Evolutionary conservation across 75 land plant genomes (phyloP), one percentile per base, ranked within the genome.

Genomic region (Cupressus sempervirens): DNA sequence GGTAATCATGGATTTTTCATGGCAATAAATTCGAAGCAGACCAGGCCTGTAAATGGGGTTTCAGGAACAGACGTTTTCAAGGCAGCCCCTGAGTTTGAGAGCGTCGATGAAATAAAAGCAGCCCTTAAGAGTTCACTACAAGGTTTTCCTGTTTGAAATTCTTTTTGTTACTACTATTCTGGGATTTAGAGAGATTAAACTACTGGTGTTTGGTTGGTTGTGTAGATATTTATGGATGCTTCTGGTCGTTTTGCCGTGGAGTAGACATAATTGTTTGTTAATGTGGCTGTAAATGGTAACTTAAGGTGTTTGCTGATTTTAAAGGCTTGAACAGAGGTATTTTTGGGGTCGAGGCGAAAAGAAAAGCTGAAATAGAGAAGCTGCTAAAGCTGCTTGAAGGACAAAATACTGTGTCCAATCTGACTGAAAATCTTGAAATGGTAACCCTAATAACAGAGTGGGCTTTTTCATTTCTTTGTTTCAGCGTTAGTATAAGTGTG

Each of bases 321-420:
- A 67, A 83, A 95, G 98, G 98, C 54, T 84, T 95, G 77, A 92
- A 97, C 86, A 95, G 99, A 87, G 99, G 99, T 43, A 90, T 97
- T 81, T 97, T 97, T 89, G 99, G 99, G 52, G 90, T 93, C 6
- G 84, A 87, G 80, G 87, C 92, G 40, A 86, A 88, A 11, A 93
- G 89, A 89, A 97, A 94, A 86, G 70, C 88, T n/a, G 94, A 94
- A 88, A 91, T 97, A 86, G 98, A 91, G 83, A 85, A 46, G 10
- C 80, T 94, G 80, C 88, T 95, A 41, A 83, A 89, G 88, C 88
- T 84, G 45, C 88, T 97, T 36, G 98, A 97, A 87, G 87, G 86
- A 20, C 86, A 83, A 30, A 97, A 92, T 86, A 96, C 99, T 46
- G 90, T 84, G 36, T 91, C 92, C 65, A 56, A 90, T 41, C 98